Base-by-base conservation (phyloP, 148 eudicot species). In the Rhododendron griersonianum region DNA sequence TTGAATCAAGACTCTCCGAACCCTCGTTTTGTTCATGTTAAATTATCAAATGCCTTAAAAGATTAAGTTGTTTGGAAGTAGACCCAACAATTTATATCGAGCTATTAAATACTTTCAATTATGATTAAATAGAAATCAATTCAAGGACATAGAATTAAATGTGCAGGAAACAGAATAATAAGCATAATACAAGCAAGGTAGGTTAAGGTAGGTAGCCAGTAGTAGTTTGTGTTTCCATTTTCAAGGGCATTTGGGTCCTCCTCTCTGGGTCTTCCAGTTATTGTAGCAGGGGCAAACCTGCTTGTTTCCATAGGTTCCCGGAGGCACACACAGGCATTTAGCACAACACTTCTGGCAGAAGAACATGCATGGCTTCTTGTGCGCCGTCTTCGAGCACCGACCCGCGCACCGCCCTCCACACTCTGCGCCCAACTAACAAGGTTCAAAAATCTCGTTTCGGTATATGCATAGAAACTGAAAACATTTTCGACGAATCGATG, bases 301-400 rank as follows among this genome's bases (percentile, higher is more conserved):
- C 87, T 92, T 92, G 93, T 92, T 92, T 37, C 94, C 94, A 30
- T 91, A 91, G 5, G 93, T 92, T n/a, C 94, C 94, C 0, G 92
- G 90, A 30, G 94, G 94, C 59, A 92, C 94, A 78, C 94, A 92
- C 90, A 92, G 44, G 73, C 94, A 92, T 83, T 89, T 91, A 0
- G 85, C 84, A 41, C 92, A 92, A 39, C 92, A 92, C 53, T 92
- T 88, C 45, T 92, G 86, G 86, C 92, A 92, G 87, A 89, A 92
- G 48, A 87, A 88, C 87, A 91, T 35, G 78, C 93, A 91, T 15
- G 93, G 89, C 76, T 91, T 91, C 90, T 87, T 91, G 91, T 78
- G 90, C 4, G 78, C 44, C 0, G 94, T 92, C 30, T 91, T 91
- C 25, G 94, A 91, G 82, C 94, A 92, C 67, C 94, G 80, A 28